These are phyloP conservation scores for Xylaria sp. DNA, from an alignment of 495 filamentous ascomycete genomes.

Conservation along the genomic window DNA sequence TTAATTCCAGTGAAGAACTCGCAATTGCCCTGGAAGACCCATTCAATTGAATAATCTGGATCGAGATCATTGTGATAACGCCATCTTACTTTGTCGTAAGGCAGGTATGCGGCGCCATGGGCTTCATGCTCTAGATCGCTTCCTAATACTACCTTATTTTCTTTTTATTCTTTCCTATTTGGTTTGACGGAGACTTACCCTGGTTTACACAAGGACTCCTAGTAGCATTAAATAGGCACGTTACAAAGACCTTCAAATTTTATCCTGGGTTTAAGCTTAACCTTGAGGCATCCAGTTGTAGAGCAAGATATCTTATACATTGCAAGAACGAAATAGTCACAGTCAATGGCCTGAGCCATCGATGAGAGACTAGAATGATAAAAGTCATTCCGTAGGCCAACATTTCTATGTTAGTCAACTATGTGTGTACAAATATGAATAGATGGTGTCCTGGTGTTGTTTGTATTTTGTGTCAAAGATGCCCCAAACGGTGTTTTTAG, in stretches of 20 bases:
- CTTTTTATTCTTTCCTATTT: no score
- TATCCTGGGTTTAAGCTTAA: neutral
- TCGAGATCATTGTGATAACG: neutral
- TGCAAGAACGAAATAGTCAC: neutral
- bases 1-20: neutral
- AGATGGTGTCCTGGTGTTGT: neutral
- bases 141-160: neutral
- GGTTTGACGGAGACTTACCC: neutral
- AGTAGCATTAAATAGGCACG: neutral
- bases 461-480: neutral
- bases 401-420: neutral
- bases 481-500: neutral
- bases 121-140: neutral
- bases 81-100: neutral
- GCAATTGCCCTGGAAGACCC: neutral
- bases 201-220: no score
- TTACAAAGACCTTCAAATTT: no score
- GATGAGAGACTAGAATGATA: neutral
- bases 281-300: neutral
- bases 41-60: conserved; percentile 12
- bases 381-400: neutral
- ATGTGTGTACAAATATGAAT: neutral
- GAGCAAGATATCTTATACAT: neutral
- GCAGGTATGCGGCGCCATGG: neutral
- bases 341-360: neutral